Evolutionary conservation across 129 eudicot species (phyloP), one percentile per base, ranked within the genome.

Genomic region (Erigeron canadensis): DNA sequence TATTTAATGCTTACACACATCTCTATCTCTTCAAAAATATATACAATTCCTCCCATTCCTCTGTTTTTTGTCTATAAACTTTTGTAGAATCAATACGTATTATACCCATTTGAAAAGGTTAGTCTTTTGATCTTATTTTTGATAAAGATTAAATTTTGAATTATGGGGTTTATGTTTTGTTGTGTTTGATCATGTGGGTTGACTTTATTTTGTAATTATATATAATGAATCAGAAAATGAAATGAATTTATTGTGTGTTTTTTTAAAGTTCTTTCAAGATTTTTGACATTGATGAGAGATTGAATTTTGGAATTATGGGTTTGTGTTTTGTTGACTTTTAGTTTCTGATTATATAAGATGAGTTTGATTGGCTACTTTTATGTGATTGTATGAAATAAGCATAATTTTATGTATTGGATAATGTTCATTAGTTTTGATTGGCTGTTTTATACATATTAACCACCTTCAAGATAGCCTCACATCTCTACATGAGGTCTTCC

Each of bases 1-100:
- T 60, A 45, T 7, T 72, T 66, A 56, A 66, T 75, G 67, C 39
- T 47, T 70, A n/a, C 77, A 63, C 75, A 70, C 76, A 77, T 63
- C 71, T 77, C 57, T 61, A 61, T 63, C 71, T 77, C 57, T 61
- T 48, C 71, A 53, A 40, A 38, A 43, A 10, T 71, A 40, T 63
- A 70, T 37, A 75, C 40, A 19, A 53, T 37, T 41, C 64, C 34
- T 28, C 34, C 34, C 9, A 57, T 68, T 40, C 63, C 72, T 71
- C 81, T 62, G 38, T 67, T 75, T 53, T 53, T 42, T 19, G 41
- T 65, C 77, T 77, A 70, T 76, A 67, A 60, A 65, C 54, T 38
- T 34, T 62, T 42, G 53, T 69, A 13, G 10, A 55, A 79, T 65
- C 42, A 61, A 65, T 17, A 37, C 22, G 15, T 42, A 71, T 17